A percentile compares a stretch with the other conserved stretches of the same genome.
phyloP scores from a whole-genome alignment of 1,284 basidiomycete genomes.

The Moesziomyces globuligerus region DNA sequence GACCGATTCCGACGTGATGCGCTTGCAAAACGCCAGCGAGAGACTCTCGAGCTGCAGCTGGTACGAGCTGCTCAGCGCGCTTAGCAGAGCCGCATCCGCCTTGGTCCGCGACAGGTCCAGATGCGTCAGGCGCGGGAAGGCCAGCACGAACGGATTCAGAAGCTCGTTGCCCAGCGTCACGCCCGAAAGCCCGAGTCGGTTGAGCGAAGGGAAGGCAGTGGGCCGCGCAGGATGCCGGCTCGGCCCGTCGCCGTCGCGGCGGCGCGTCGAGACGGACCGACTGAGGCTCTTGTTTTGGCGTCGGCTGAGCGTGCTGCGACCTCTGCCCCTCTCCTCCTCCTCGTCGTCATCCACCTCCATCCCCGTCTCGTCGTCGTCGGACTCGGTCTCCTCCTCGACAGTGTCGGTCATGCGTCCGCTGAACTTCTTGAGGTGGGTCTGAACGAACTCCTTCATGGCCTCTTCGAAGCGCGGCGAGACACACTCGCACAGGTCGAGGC shows the following conservation, averaged over 20 bases:
- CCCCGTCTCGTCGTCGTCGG: slow-evolving; percentile 25
- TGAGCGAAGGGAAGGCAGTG: slow-evolving; percentile 77
- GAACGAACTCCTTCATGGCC: slow-evolving; percentile 84
- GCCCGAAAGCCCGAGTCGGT: slow-evolving; percentile 84
- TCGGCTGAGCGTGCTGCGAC: slow-evolving; percentile 40
- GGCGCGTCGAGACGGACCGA: slow-evolving; percentile 70
- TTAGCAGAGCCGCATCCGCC: slow-evolving; percentile 79
- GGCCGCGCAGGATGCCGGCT: slow-evolving; percentile 52
- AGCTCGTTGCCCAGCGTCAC: slow-evolving; percentile 80
- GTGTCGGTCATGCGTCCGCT: slow-evolving; percentile 44
- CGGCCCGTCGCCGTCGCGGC: slow-evolving; percentile 43
- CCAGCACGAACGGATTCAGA: slow-evolving; percentile 81
- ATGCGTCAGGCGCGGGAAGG: slow-evolving; percentile 87
- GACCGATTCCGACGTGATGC: slow-evolving; percentile 82
- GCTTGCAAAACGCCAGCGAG: slow-evolving; percentile 86
- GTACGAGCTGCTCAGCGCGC: slow-evolving; percentile 74
- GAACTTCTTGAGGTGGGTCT: slow-evolving; percentile 74
- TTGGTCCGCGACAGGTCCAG: slow-evolving; percentile 75
- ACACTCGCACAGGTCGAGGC: slow-evolving; percentile 92
- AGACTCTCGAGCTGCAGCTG: slow-evolving; percentile 80
- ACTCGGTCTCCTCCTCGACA: slow-evolving; percentile 48
- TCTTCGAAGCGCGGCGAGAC: slow-evolving; percentile 87
- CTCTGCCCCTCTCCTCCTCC: slow-evolving; percentile 69
- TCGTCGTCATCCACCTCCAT: slow-evolving; percentile 69
- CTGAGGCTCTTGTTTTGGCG: slow-evolving; percentile 44